Evolutionary conservation across 306 rosid genomes (phyloP), one percentile per base, ranked within the genome.

Genomic region (Ziziphus jujuba): DNA sequence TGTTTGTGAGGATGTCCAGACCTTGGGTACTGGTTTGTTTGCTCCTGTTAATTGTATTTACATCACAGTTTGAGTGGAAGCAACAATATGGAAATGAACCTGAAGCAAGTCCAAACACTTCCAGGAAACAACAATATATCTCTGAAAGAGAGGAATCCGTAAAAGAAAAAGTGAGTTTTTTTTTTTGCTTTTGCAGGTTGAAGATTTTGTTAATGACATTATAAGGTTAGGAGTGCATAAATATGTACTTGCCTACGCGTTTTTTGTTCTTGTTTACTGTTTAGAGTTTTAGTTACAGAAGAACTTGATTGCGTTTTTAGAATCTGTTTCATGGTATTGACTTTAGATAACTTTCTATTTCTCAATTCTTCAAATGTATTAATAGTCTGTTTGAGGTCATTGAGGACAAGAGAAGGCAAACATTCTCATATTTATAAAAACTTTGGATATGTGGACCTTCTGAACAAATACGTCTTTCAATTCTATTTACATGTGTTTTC

Each of bases 61-160:
- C 86, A 0, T 86, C 91, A 4, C 86, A 86, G 72, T 73, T 86
- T 8, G 91, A 86, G 77, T 86, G 91, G 91, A 83, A 84, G 75
- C 84, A 78, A 51, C 89, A 81, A 63, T 78, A 76, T 58, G 86
- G 76, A 52, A 71, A 66, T 69, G 91, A 80, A 34, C 63, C 70
- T 48, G 84, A 86, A 74, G 75, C 68, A 13, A 77, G 71, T 61
- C 77, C 84, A 50, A 67, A 35, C 48, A 43, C 80, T 55, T 70
- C 80, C 51, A 81, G 66, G 72, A 77, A 73, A 69, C 79, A 72
- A 59, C 71, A 69, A 28, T 63, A 75, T 53, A 53, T 63, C 23
- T 75, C 87, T n/a, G 87, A 75, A 59, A 77, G 86, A 76, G 82
- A 80, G 68, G 84, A 83, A 35, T 71, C 81, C 22, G 80, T 82